These are phyloP conservation scores for Strobilomyces confusus DNA, from an alignment of 768 basidiomycete genomes.

Conservation along the genomic window DNA sequence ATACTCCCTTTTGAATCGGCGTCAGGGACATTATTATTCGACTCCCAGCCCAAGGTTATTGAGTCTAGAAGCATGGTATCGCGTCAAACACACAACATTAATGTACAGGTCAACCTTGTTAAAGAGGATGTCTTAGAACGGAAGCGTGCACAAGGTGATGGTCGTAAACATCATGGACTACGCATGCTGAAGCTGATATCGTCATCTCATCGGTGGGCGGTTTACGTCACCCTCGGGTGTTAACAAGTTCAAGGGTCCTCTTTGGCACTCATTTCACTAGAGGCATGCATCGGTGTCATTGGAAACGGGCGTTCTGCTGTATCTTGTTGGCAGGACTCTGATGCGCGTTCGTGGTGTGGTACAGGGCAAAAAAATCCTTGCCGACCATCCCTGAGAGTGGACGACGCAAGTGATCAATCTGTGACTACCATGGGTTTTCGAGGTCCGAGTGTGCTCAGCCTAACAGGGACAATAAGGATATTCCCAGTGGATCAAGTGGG, in stretches of 20 bases:
- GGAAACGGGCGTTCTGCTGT: constrained; percentile 54
- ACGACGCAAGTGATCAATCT: constrained; percentile 54
- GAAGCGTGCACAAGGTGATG: constrained; percentile 27
- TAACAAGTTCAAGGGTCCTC: constrained; percentile 37
- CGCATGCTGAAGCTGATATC: constrained; percentile 3
- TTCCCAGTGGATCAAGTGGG: not conserved
- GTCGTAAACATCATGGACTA: too few species aligned
- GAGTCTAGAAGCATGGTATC: constrained; percentile 40
- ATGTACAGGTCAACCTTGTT: not conserved
- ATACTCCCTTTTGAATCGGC: not conserved
- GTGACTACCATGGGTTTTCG: constrained; percentile 48
- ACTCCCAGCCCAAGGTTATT: constrained; percentile 17
- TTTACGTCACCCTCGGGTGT: constrained; percentile 2
- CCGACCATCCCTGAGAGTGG: constrained; percentile 49
- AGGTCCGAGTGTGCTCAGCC: constrained; percentile 24
- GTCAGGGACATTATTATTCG: not conserved
- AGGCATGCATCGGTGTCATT: constrained; percentile 58
- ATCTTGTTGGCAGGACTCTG: constrained; percentile 4
- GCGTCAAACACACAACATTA: constrained; percentile 37
- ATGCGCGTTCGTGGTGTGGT: constrained; percentile 5
- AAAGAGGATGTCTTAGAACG: not conserved
- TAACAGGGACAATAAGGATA: not conserved
- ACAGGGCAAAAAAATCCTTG: constrained; percentile 50
- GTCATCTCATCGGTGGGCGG: not conserved
- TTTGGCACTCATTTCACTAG: constrained; percentile 56